These are phyloP conservation scores for Citrus australasica DNA, from an alignment of 345 rosid species.

Conservation along the genomic window DNA sequence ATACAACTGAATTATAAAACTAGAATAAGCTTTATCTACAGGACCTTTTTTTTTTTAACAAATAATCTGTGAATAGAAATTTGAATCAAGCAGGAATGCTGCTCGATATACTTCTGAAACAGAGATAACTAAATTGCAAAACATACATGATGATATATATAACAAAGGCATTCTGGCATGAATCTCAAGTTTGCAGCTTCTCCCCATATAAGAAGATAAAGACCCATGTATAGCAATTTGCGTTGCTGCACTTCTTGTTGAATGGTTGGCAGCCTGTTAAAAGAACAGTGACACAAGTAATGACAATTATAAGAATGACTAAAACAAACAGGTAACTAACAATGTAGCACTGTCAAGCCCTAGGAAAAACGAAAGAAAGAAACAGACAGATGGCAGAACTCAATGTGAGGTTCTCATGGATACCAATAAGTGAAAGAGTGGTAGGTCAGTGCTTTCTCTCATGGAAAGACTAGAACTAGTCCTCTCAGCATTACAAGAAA, in stretches of 20 bases:
- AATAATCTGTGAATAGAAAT: neutral
- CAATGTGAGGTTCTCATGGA: neutral
- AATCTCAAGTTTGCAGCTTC: constrained; percentile 99
- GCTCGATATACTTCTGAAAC: neutral
- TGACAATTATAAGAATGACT: neutral
- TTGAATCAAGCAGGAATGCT: neutral
- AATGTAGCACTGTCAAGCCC: neutral
- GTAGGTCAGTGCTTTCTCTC: neutral
- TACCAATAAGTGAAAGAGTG: neutral
- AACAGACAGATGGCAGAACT: neutral
- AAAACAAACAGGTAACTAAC: neutral
- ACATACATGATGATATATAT: constrained; percentile 97
- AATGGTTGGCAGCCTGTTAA: constrained; percentile 92
- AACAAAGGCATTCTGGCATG: constrained; percentile 99
- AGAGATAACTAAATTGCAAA: constrained; percentile 4
- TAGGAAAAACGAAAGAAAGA: neutral
- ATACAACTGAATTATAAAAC: neutral
- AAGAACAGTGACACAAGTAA: neutral
- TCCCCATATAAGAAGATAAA: constrained; percentile 98
- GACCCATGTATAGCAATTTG: constrained; percentile 88
- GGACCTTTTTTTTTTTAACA: neutral
- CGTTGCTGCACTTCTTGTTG: constrained; percentile 99
- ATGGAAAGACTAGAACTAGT: neutral
- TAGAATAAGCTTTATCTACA: neutral
- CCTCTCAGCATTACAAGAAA: neutral